Percentiles rank a stretch among this genome's conserved stretches.
These are phyloP conservation scores for Saturnispora besseyi DNA, from an alignment of 805 yeast species.

Conservation along the genomic window DNA sequence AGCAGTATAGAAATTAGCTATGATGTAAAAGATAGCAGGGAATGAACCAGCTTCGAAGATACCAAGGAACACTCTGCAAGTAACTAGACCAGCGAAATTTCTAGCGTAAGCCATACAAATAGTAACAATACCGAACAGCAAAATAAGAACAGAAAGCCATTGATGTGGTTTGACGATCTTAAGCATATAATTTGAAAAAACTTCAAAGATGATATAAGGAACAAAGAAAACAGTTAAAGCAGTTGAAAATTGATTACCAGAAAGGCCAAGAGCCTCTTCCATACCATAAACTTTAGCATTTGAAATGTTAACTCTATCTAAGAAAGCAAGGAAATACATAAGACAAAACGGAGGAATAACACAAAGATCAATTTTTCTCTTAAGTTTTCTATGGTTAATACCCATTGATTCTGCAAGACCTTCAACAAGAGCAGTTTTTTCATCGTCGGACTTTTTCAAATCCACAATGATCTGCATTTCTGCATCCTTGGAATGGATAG, in stretches of 20 bases:
- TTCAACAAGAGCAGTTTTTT: slow-evolving; percentile 18
- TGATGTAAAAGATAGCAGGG: slow-evolving; percentile 66
- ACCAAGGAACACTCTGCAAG: slow-evolving; percentile 59
- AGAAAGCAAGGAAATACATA: slow-evolving; percentile 63
- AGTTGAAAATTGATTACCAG: slow-evolving; percentile 51
- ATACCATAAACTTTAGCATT: slow-evolving; percentile 73
- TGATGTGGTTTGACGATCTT: slow-evolving; percentile 53
- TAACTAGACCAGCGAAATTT: slow-evolving; percentile 49
- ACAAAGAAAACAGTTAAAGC: slow-evolving; percentile 65
- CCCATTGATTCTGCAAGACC: slow-evolving; percentile 35
- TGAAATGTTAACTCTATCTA: slow-evolving; percentile 76
- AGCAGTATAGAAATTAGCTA: slow-evolving; percentile 57
- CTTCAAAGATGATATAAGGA: slow-evolving; percentile 57
- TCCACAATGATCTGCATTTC: slow-evolving; percentile 1
- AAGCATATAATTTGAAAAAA: slow-evolving; percentile 55
- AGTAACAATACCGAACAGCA: slow-evolving; percentile 52
- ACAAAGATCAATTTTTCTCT: slow-evolving; percentile 57
- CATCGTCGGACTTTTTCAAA: slow-evolving; percentile 3
- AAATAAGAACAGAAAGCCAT: slow-evolving; percentile 52
- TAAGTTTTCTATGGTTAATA: slow-evolving; percentile 46
- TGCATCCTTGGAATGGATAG: not conserved
- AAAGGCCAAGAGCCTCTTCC: slow-evolving; percentile 42
- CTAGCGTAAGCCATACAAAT: slow-evolving; percentile 57
- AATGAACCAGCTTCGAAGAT: slow-evolving; percentile 62
- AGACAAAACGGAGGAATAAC: slow-evolving; percentile 71